Evolutionary conservation across 371 early-diverging fungal species (phyloP).

Genomic region (Entomophthora muscae): DNA sequence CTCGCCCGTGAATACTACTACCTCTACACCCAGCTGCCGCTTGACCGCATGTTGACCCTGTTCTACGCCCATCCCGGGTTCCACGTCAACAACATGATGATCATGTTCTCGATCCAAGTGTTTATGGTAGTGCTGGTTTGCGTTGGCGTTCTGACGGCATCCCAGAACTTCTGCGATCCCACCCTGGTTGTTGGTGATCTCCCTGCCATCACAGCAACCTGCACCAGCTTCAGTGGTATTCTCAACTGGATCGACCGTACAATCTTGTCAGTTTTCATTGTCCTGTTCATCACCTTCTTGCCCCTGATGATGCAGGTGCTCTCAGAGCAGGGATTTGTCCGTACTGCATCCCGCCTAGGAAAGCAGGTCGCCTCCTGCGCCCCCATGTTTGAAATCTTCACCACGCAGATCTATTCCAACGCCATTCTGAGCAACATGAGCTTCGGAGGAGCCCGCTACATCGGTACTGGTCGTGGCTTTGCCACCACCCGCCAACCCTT

Average conservation of each 20-base stretch:
- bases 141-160: conserved; percentile 34
- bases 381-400: conserved; percentile 78
- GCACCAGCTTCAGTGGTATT: conserved; percentile 43
- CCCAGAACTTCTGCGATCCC: conserved; percentile 13
- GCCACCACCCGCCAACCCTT: conserved; percentile 70
- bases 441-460: conserved; percentile 74
- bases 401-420: conserved; percentile 74
- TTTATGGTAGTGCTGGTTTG: conserved; percentile 63
- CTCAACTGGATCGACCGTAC: conserved; percentile 72
- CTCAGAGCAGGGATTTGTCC: conserved; percentile 65
- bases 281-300: conserved; percentile 65
- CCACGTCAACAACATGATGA: conserved; percentile 81
- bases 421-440: conserved; percentile 62
- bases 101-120: conserved; percentile 69
- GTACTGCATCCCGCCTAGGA: conserved; percentile 53
- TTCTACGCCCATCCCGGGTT: conserved; percentile 82
- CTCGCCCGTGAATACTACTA: conserved; percentile 81
- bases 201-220: conserved; percentile 20
- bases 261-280: conserved; percentile 58
- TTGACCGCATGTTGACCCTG: conserved; percentile 76
- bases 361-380: conserved; percentile 70
- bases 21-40: conserved; percentile 64
- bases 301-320: conserved; percentile 74
- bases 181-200: not conserved
- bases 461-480: conserved; percentile 78